Conservation (phyloP, 805 yeast species). For the Candida qinlingensis region DNA sequence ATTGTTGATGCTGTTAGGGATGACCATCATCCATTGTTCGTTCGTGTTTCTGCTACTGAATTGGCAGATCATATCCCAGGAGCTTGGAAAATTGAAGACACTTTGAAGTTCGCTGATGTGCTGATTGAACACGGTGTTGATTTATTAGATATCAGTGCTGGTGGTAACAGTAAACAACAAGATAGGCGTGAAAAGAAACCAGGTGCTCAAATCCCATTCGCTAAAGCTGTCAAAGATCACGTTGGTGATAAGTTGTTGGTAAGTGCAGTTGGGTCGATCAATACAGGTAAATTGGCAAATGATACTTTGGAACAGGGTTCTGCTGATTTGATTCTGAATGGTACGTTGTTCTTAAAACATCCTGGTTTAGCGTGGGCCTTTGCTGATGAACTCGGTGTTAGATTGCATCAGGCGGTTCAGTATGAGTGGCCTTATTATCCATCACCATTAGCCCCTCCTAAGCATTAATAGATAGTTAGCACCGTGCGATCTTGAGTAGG, state of each 20-base stretch:
- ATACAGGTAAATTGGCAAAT: constrained; percentile 32
- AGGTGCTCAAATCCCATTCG: constrained; percentile 35
- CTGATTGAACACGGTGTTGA: constrained; percentile 42
- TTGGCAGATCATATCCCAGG: constrained; percentile 13
- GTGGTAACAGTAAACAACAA: constrained; percentile 38
- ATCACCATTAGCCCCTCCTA: constrained; percentile 4
- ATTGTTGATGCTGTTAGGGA: constrained; percentile 37
- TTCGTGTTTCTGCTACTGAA: constrained; percentile 19
- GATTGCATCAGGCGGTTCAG: constrained; percentile 33
- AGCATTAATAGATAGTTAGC: constrained; percentile 17
- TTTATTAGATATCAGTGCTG: constrained; percentile 50
- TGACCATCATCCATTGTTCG: constrained; percentile 35
- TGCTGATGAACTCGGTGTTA: constrained; percentile 45
- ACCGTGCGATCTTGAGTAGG: no score
- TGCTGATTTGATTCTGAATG: constrained; percentile 46
- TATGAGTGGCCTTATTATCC: constrained; percentile 28
- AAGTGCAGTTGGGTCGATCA: constrained; percentile 43
- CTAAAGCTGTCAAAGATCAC: constrained; percentile 38
- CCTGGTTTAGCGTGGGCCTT: constrained; percentile 46
- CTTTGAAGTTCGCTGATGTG: constrained; percentile 31
- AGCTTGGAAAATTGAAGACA: constrained; percentile 16
- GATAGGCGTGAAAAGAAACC: constrained; percentile 17
- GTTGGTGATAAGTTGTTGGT: constrained; percentile 39
- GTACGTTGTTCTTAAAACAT: constrained; percentile 39
- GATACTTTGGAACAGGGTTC: constrained; percentile 34